A percentile compares a stretch with the other conserved stretches of the same genome.
phyloP scores from a whole-genome alignment of 2,329 filamentous ascomycete species.

The Botrytis byssoidea region DNA sequence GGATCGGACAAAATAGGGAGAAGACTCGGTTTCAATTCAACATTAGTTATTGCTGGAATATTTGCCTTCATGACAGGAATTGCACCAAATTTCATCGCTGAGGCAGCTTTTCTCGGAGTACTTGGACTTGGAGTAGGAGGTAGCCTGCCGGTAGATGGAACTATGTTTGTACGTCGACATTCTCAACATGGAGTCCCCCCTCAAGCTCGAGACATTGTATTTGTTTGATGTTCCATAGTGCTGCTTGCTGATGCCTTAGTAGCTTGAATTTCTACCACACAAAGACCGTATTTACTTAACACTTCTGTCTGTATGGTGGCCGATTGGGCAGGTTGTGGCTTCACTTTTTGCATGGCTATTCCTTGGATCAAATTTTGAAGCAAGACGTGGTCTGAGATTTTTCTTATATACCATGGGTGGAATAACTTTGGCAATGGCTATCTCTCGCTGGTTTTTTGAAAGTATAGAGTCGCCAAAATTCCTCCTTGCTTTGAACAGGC shows the following conservation, averaged over 20 bases:
- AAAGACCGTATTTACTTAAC: constrained; percentile 72
- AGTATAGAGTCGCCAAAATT: constrained; percentile 86
- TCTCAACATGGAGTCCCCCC: neutral
- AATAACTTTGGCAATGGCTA: constrained; percentile 73
- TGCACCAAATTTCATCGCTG: constrained; percentile 63
- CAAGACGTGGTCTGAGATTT: constrained; percentile 73
- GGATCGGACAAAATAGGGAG: constrained; percentile 77
- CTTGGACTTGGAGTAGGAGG: constrained; percentile 71
- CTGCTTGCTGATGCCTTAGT: neutral
- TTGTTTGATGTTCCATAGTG: neutral
- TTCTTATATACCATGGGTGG: constrained; percentile 70
- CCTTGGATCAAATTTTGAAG: constrained; percentile 53
- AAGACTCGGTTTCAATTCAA: constrained; percentile 77
- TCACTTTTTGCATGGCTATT: constrained; percentile 74
- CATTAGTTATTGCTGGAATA: constrained; percentile 69
- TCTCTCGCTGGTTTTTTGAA: constrained; percentile 74
- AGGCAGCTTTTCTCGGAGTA: constrained; percentile 59
- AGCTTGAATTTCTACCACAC: constrained; percentile 75
- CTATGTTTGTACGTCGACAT: constrained; percentile 12
- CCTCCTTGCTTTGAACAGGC: constrained; percentile 71
- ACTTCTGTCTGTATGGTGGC: constrained; percentile 84
- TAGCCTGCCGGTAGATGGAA: constrained; percentile 18
- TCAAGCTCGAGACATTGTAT: neutral
- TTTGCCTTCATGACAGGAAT: constrained; percentile 73
- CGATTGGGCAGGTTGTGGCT: constrained; percentile 73